Conservation (phyloP, 352 stramenopile species). For the Bremia lactucae region DNA sequence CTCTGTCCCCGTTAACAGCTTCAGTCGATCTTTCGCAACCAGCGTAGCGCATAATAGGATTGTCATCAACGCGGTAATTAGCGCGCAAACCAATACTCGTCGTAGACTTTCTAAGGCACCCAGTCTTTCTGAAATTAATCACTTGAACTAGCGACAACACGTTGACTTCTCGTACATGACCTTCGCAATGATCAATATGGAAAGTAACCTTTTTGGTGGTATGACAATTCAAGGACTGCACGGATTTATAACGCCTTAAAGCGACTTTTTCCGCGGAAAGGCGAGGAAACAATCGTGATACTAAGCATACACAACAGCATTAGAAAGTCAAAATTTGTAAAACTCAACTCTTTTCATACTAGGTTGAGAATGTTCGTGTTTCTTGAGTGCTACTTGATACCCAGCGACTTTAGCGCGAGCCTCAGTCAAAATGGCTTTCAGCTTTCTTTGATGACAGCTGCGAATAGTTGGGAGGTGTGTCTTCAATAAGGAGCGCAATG, state of each 20-base stretch:
- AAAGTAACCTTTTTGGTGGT: conserved; percentile 4
- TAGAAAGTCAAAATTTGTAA: conserved; percentile 1
- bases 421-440: conserved; percentile 20
- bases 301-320: background rate
- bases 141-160: conserved; percentile 2
- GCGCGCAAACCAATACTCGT: conserved; percentile 19
- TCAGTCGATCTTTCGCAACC: conserved; percentile 29
- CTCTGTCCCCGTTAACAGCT: conserved; percentile 25
- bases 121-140: conserved; percentile 4
- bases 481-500: conserved; percentile 17
- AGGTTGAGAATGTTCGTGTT: background rate
- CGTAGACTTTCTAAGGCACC: conserved; percentile 13
- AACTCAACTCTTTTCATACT: background rate
- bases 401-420: conserved; percentile 13
- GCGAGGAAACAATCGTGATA: conserved; percentile 3
- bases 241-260: conserved; percentile 5
- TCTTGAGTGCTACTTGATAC: conserved; percentile 12
- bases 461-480: conserved; percentile 21
- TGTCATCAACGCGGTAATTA: conserved; percentile 10
- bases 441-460: conserved; percentile 18
- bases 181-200: conserved; percentile 1
- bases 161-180: background rate
- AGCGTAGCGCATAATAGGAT: conserved; percentile 53
- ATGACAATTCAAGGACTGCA: background rate
- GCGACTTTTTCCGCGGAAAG: conserved; percentile 6